Base-by-base conservation (phyloP, 805 yeast species). In the Cyberlindnera maclurae region DNA sequence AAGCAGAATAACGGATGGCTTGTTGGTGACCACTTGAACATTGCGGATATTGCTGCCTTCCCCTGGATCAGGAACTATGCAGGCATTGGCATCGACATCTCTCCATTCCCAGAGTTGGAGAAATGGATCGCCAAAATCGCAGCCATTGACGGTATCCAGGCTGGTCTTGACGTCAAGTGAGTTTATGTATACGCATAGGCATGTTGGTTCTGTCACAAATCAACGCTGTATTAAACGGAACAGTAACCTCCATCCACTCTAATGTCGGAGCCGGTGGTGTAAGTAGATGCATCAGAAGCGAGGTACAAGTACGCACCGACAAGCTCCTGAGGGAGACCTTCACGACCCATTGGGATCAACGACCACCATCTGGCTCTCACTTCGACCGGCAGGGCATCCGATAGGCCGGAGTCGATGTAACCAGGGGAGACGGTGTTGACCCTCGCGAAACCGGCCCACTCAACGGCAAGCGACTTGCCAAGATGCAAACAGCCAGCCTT, bases 351-450 rank as follows among this genome's bases (percentile, higher is more conserved):
- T 42, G 94, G 93, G 17, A 67, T 71, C 42, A 66, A 40, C 6
- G 59, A 45, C 58, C 68, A 59, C 84, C 84, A 78, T 42, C 62
- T 63, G 29, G 60, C 59, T 46, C 64, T 62, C 43, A 65, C 60
- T 34, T 70, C 73, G 24, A 55, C 50, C 26, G 75, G 71, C 6
- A 71, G 57, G 36, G 64, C 65, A 46, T 65, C 69, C 6, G 78
- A 68, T 46, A 85, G 69, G 45, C 80, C 86, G 8, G 94, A 82
- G 42, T 71, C 73, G 44, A 84, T 81, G 66, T 86, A 85, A n/a
- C 95, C 95, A 16, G 95, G 95, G 12, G 87, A 78, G 24, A 85
- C 73, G 22, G 84, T 68, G 66, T 85, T 85, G 41, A 80, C 90
- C 49, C 95, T 73, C n/a, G 90, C 94, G 54, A 82, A 82, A 2